Conservation (phyloP, 495 filamentous ascomycete species). For the Halenospora varia region DNA sequence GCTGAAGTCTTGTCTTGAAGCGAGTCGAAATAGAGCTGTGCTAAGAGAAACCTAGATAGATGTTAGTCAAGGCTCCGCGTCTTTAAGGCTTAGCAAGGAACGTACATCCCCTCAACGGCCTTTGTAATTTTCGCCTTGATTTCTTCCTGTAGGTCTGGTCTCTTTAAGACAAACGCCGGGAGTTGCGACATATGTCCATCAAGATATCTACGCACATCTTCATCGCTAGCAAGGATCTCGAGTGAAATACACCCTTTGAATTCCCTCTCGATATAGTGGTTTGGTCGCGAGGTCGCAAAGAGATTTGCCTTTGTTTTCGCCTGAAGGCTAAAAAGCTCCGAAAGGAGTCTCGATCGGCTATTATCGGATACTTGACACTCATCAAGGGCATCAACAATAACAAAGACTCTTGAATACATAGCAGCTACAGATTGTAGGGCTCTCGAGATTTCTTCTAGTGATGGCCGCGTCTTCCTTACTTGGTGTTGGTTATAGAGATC, state of each 20-base stretch:
- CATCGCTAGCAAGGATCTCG: slow-evolving; percentile 19
- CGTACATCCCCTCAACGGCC: no score
- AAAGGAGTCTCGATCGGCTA: slow-evolving; percentile 28
- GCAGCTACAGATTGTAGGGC: slow-evolving; percentile 26
- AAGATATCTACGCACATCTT: slow-evolving; percentile 16
- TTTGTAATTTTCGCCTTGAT: no score
- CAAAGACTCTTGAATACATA: slow-evolving; percentile 29
- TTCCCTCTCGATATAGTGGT: slow-evolving; percentile 23
- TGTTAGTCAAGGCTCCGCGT: no score
- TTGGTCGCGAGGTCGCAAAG: slow-evolving; percentile 30
- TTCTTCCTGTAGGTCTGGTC: no score
- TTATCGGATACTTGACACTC: slow-evolving; percentile 32
- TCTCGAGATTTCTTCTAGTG: slow-evolving; percentile 28
- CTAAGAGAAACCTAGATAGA: no score
- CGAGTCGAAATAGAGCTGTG: no score
- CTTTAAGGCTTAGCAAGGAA: no score
- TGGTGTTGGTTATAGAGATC: slow-evolving; percentile 23
- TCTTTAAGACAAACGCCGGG: no score
- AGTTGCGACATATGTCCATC: no score
- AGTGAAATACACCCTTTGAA: slow-evolving; percentile 26
- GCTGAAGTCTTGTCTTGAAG: no score
- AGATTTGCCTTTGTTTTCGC: slow-evolving; percentile 22
- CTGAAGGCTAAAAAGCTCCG: slow-evolving; percentile 31
- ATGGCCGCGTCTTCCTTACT: slow-evolving; percentile 24
- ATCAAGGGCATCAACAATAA: slow-evolving; percentile 46